A percentile compares a stretch with the other conserved stretches of the same genome.
Evolutionary conservation across 2,329 filamentous ascomycete genomes (phyloP).

Genomic region (Helicocarpus griseus): DNA sequence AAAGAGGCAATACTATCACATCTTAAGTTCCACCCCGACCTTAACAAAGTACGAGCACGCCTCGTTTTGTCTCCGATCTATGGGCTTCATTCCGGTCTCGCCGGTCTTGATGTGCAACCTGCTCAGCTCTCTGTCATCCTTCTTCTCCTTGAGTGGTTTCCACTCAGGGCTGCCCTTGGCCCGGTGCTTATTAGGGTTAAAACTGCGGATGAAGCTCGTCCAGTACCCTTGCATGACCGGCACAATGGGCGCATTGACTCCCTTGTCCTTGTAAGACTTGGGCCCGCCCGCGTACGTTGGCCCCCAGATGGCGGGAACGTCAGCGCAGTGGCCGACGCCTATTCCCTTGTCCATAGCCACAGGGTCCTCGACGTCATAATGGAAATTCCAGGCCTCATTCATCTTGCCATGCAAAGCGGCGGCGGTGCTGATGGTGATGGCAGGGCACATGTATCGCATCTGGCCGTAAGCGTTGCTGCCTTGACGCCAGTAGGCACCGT

Average conservation of each 20-base stretch:
- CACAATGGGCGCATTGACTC: conserved; percentile 48
- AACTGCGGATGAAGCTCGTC: conserved; percentile 59
- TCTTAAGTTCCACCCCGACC: conserved; percentile 40
- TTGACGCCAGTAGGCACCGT: conserved; percentile 50
- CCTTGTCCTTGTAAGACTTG: conserved; percentile 41
- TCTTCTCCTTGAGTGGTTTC: conserved; percentile 33
- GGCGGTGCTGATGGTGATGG: conserved; percentile 44
- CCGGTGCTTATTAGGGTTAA: conserved; percentile 55
- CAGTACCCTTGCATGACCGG: conserved; percentile 60
- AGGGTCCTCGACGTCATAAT: conserved; percentile 57
- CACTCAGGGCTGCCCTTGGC: conserved; percentile 41
- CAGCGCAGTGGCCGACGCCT: conserved; percentile 59
- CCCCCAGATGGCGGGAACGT: conserved; percentile 59
- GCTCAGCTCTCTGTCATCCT: conserved; percentile 18
- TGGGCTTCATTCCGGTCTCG: conserved; percentile 38
- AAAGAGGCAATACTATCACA: too few relatives aligned
- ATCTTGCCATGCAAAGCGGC: conserved; percentile 22
- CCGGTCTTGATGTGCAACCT: conserved; percentile 38
- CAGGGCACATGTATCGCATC: conserved; percentile 56
- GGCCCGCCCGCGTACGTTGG: conserved; percentile 48
- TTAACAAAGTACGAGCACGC: conserved; percentile 42
- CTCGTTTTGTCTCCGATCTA: conserved; percentile 28
- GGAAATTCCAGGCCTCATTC: conserved; percentile 54
- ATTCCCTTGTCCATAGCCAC: conserved; percentile 42
- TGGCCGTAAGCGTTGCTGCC: conserved; percentile 53